These are phyloP conservation scores for Xerocomellus amylosporus DNA, from an alignment of 768 basidiomycete species.

Conservation along the genomic window DNA sequence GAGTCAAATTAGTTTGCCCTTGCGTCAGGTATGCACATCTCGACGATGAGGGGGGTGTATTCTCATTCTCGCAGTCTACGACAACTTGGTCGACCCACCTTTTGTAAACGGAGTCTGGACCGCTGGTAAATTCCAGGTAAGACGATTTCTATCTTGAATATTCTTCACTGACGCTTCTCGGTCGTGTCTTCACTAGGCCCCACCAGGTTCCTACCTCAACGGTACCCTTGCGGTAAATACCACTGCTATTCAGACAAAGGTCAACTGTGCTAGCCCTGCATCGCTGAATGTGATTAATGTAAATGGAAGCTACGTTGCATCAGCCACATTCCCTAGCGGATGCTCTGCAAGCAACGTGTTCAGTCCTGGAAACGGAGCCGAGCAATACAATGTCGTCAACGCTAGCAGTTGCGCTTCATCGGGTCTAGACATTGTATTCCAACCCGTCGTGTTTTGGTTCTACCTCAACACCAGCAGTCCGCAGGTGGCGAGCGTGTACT, in stretches of 20 bases:
- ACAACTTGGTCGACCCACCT: conserved; percentile 53
- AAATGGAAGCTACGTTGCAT: conserved; percentile 36
- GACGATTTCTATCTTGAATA: conserved; percentile 5
- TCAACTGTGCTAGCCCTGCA: conserved; percentile 46
- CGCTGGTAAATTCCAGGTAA: conserved; percentile 49
- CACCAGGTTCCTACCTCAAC: conserved; percentile 43
- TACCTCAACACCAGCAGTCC: conserved; percentile 39
- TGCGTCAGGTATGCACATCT: conserved; percentile 24
- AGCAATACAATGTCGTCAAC: conserved; percentile 52
- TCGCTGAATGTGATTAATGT: conserved; percentile 24
- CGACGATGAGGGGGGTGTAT: neutral
- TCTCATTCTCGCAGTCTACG: conserved; percentile 24
- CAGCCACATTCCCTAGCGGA: conserved; percentile 46
- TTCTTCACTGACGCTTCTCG: neutral
- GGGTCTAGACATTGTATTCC: conserved; percentile 37
- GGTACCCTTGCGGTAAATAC: conserved; percentile 53
- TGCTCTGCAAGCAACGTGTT: conserved; percentile 43
- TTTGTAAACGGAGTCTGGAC: conserved; percentile 55
- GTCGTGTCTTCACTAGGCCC: conserved; percentile 36
- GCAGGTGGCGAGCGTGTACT: conserved; percentile 55
- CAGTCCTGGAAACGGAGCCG: conserved; percentile 34
- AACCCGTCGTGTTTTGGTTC: conserved; percentile 70
- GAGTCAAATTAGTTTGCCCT: conserved; percentile 33
- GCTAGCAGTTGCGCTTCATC: conserved; percentile 31
- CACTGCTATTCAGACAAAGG: conserved; percentile 42